Percentiles rank a stretch among this genome's conserved stretches.
Conservation (phyloP, 163 green algal species). For the Scenedesmus sp. region DNA sequence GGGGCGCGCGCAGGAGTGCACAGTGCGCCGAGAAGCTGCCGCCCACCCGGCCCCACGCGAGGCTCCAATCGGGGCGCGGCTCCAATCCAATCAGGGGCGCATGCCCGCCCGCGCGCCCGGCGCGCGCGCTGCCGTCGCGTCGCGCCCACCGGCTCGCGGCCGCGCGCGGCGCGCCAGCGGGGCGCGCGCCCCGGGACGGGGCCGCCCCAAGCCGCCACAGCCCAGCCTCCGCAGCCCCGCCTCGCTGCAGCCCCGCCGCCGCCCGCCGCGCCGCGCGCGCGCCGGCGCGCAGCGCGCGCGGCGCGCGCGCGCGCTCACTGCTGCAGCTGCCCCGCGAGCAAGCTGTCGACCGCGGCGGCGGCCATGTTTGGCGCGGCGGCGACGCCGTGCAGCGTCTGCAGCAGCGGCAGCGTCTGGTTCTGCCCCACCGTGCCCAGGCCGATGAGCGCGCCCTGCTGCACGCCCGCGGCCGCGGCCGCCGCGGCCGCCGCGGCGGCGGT, state of each 20-base stretch:
- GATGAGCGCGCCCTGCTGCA: conserved; percentile 42
- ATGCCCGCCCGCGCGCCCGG: no score
- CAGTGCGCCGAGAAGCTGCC: no score
- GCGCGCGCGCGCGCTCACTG: neutral
- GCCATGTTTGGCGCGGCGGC: neutral
- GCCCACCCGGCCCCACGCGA: no score
- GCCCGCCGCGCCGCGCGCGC: neutral
- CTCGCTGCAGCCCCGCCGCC: neutral
- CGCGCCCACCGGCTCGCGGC: no score
- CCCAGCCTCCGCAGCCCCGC: neutral
- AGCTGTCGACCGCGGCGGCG: conserved; percentile 29
- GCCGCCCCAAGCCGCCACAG: no score
- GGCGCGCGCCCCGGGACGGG: no score
- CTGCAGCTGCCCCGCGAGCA: conserved; percentile 24
- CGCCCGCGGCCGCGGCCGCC: conserved; percentile 35
- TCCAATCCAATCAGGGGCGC: no score
- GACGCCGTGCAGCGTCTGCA: conserved; percentile 43
- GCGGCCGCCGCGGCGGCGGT: conserved; percentile 39
- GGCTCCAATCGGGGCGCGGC: no score
- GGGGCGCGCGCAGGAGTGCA: no score
- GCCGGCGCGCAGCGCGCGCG: no score
- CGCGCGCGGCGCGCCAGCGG: no score
- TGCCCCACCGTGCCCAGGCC: conserved; percentile 25
- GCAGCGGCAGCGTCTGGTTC: conserved; percentile 33
- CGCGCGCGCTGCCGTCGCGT: no score